A percentile compares a stretch with the other conserved stretches of the same genome.
Evolutionary conservation across 768 basidiomycete genomes (phyloP).

Genomic region (Agaricus subrufescens): DNA sequence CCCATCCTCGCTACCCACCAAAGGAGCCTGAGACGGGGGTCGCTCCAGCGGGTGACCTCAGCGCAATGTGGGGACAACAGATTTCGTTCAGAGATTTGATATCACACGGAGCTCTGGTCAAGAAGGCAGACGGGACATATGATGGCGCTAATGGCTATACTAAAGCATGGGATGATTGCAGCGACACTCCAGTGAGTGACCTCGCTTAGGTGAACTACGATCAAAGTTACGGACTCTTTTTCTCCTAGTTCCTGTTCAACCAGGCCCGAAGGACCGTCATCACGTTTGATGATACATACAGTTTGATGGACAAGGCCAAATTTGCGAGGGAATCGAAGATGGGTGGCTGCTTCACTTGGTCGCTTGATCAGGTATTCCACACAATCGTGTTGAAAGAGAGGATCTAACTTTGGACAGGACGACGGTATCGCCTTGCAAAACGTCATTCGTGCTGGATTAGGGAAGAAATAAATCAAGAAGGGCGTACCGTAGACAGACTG

Average conservation of each 20-base stretch:
- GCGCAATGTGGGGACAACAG: conserved; percentile 44
- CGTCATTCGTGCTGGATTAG: conserved; percentile 33
- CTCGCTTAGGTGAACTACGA: not conserved
- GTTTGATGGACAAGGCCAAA: conserved; percentile 46
- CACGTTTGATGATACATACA: conserved; percentile 58
- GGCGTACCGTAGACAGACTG: too few species aligned
- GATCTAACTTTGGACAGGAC: conserved; percentile 21
- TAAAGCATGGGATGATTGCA: conserved; percentile 61
- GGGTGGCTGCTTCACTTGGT: conserved; percentile 56
- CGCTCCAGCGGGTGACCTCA: conserved; percentile 33
- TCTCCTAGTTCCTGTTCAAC: conserved; percentile 36
- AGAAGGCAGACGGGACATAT: conserved; percentile 39
- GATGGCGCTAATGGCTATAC: conserved; percentile 40
- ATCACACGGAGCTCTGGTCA: conserved; percentile 34
- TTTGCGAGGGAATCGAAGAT: conserved; percentile 48
- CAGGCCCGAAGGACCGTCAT: conserved; percentile 45
- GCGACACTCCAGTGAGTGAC: conserved; percentile 55
- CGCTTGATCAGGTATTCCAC: conserved; percentile 35
- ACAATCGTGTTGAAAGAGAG: not conserved
- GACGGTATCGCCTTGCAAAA: conserved; percentile 35
- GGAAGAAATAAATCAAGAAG: conserved; percentile 2
- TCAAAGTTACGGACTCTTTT: too few species aligned
- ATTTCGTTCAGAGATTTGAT: conserved; percentile 47
- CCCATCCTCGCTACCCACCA: conserved; percentile 21
- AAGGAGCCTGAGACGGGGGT: conserved; percentile 6